Evolutionary conservation across 768 basidiomycete genomes (phyloP), one percentile per base, ranked within the genome.

Genomic region (Rhizopogon sp.): DNA sequence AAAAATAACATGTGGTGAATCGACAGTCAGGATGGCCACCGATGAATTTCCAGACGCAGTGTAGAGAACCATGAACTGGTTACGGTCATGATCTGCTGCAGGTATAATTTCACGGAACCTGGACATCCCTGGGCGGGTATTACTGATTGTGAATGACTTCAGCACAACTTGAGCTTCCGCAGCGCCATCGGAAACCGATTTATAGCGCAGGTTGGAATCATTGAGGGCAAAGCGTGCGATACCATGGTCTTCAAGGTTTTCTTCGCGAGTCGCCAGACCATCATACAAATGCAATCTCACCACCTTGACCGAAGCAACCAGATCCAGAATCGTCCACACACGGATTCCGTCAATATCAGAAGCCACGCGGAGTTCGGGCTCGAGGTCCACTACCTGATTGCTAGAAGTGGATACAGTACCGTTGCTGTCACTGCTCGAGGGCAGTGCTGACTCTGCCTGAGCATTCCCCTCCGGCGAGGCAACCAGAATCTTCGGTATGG

Each of bases 21-120:
- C 97, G 29, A 99, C 77, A 1, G 91, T 93, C 35, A 96, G 74
- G 54, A 98, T 79, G 6, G 85, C 87, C n/a, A 93, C 76, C 3
- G 90, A 76, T 39, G 84, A 76, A 20, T 72, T 66, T 14, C 87
- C 85, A 10, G 92, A 79, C 60, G 80, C 80, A 2, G 90, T 90
- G 69, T 90, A 98, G 33, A 97, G 79, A 16, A 97, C 66, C 91
- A 96, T 97, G 66, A 98, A 88, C 64, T 97, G 93, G 56, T 95
- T 94, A 50, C 90, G 77, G 56, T 87, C 81, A 62, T 97, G 93
- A 54, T 85, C 81, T 13, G 92, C 88, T 5, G 93, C 87, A 11
- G 97, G 96, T 57, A 99, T 90, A 54, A 99, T 94, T 69, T 98
- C 95, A 41, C 94, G 83, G 75, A 94, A 98, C 62, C 81, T 87